Base-by-base conservation (phyloP, 1,139 yeast species). In the Geotrichum phurueaensis region DNA sequence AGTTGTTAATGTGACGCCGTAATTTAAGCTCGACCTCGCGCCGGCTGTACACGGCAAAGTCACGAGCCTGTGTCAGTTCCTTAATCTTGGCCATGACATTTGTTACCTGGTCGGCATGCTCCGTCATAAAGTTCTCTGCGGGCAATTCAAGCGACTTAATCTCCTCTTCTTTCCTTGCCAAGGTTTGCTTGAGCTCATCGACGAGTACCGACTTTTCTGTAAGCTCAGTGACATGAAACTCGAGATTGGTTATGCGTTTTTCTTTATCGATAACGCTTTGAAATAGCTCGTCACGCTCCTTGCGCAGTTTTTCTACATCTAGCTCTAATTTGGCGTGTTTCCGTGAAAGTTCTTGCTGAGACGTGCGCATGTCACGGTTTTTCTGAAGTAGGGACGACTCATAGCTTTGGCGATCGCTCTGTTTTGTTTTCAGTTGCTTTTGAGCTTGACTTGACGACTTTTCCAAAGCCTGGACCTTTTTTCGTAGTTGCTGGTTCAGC, bases 341-440 rank as follows among this genome's bases (percentile, higher is more conserved):
- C 58, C 66, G 65, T 36, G 66, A 62, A 5, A 63, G 62, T 25
- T 60, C 60, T 33, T 69, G 64, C 15, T 67, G 60, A 4, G 59
- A 13, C 18, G 65, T 36, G 25, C 60, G 61, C 31, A 53, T 68
- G 2, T 73, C 69, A 0, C 72, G 64, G 23, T 78, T 69, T 39
- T 53, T 22, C 20, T 47, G 49, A 6, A 57, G 60, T 31, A 57
- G 18, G n/a, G 43, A 48, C 22, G 60, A 45, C 27, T 57, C 60
- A 29, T 57, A 57, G n/a, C 52, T 57, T 47, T 57, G 60, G 15
- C 55, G 56, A 33, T 57, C 60, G 22, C 45, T 57, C 33, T 57
- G 55, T 7, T 51, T 52, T 45, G 51, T 51, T 23, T 57, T 57
- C 47, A 53, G 45, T 12, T 53, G 56, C 29, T 45, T 39, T 27